Evolutionary conservation across 2,329 filamentous ascomycete species (phyloP), one percentile per base, ranked within the genome.

Genomic region (Chaetomiaceae sp.): DNA sequence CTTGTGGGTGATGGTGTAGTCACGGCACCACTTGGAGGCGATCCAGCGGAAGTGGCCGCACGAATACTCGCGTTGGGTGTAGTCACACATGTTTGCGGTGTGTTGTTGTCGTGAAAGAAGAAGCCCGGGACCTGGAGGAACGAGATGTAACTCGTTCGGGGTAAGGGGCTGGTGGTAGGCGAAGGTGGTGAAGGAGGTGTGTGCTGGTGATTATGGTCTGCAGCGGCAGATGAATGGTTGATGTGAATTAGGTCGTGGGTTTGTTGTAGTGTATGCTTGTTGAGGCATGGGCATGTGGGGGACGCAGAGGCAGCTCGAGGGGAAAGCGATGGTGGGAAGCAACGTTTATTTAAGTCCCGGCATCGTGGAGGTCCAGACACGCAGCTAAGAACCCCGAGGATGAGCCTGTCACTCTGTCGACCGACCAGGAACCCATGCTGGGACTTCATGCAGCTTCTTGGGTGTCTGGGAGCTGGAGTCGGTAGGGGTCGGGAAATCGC

Each of bases 11-110:
- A 60, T 50, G 17, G 56, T 61, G 60, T 67, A 67, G 44, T 60
- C 56, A 12, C 58, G 60, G 61, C 65, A 67, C 65, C 65, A 67
- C 42, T 62, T 61, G 30, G 65, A 65, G 17, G 65, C 65, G 48
- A 67, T 67, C 60, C 64, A 67, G 46, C 63, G 64, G 59, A 63
- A 65, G 62, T 67, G 65, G 51, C 65, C 65, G 60, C 65, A 67
- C 6, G 59, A 58, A 54, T 66, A 67, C 44, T 67, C 65, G 40
- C 65, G 51, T 58, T 76, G 74, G 49, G 75, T 76, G 61, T 74
- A 76, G 64, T 76, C 74, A 66, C 73, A 76, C 74, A 76, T 76
- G 55, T 53, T 35, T 30, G 44, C 23, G 48, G 34, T 25, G 21
- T 44, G 35, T 41, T 17, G 17, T 23, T n/a, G n/a, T n/a, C n/a